These are phyloP conservation scores for Aspergillus pseudoterreus DNA, from an alignment of 2,329 filamentous ascomycete genomes.

Conservation along the genomic window DNA sequence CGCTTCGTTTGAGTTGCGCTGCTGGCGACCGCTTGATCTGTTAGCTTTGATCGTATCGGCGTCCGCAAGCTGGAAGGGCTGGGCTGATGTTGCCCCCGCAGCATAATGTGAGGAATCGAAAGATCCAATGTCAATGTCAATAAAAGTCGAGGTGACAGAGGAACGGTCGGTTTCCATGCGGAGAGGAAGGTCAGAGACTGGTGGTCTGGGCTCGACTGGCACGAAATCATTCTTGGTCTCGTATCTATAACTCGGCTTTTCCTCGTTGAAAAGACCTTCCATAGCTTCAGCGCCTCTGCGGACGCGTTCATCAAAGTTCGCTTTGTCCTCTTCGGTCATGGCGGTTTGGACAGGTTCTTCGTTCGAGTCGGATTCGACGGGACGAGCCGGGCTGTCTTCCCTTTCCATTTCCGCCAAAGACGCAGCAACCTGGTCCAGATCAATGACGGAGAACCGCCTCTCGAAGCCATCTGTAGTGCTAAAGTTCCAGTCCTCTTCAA, in stretches of 20 bases:
- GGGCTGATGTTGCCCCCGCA: constrained; percentile 49
- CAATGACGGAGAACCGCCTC: constrained; percentile 46
- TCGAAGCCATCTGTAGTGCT: constrained; percentile 62
- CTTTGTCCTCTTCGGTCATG: constrained; percentile 44
- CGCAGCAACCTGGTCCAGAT: constrained; percentile 44
- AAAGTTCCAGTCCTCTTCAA: constrained; percentile 61
- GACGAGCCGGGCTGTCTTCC: constrained; percentile 32
- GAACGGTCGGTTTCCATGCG: constrained; percentile 45
- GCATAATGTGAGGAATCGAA: constrained; percentile 50
- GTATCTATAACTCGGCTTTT: constrained; percentile 56
- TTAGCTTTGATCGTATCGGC: constrained; percentile 56
- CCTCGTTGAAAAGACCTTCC: constrained; percentile 55
- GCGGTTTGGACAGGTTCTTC: constrained; percentile 30
- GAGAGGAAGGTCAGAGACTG: constrained; percentile 53
- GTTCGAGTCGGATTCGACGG: constrained; percentile 22
- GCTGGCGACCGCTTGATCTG: constrained; percentile 46
- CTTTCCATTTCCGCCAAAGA: constrained; percentile 44
- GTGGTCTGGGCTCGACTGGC: constrained; percentile 40
- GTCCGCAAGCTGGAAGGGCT: constrained; percentile 50
- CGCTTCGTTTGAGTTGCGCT: constrained; percentile 35
- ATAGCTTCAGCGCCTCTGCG: constrained; percentile 55
- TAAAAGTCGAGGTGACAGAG: constrained; percentile 46
- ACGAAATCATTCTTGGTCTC: constrained; percentile 51
- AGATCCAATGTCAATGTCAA: constrained; percentile 56
- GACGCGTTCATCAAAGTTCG: constrained; percentile 56